Base-by-base conservation (phyloP, 805 yeast genomes). In the Saccharomycopsis vini region DNA sequence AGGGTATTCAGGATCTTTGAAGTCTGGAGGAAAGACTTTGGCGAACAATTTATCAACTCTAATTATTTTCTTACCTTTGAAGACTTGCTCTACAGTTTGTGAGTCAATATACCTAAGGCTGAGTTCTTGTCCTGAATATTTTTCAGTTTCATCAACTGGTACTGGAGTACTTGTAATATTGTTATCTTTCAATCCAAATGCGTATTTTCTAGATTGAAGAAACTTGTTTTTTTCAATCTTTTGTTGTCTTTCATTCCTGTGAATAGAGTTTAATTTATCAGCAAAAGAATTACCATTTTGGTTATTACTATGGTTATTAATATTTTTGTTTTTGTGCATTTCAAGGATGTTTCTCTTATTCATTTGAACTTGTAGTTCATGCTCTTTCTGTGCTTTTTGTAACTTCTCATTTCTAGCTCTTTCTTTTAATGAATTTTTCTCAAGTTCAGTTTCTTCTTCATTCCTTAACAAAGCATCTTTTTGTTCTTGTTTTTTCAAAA, bases 21-120 rank as follows among this genome's bases (percentile, higher is more conserved):
- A 88, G 18, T 73, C 66, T 0, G 95, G 92, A 2, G 92, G 81
- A 23, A 58, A 51, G 1, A 88, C 77, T 50, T 79, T 77, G 1
- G 86, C 81, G 52, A 75, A 68, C 2, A 82, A 58, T 51, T 78
- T 76, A 7, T 72, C 71, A 2, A 85, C 57, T 33, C 82, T 64
- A 37, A 84, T 60, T 1, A 80, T 57, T 51, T 79, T 77, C 47
- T 73, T 71, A 13, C 72, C 73, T 12, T 58, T 50, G 5, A 86
- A 52, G 2, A 71, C 54, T 3, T 49, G 35, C 1, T 61, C 56
- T 3, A 84, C 47, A 0, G 54, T 55, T 0, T 52, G 56, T 6
- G 50, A 35, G 0, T 68, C 58, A 1, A 81, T 53, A 52, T 77
- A 81, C 37, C 84, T 59, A 46, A 67, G 67, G 0, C 60, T 52